Evolutionary conservation across 345 rosid species (phyloP).

Genomic region (Cardiospermum halicacabum): DNA sequence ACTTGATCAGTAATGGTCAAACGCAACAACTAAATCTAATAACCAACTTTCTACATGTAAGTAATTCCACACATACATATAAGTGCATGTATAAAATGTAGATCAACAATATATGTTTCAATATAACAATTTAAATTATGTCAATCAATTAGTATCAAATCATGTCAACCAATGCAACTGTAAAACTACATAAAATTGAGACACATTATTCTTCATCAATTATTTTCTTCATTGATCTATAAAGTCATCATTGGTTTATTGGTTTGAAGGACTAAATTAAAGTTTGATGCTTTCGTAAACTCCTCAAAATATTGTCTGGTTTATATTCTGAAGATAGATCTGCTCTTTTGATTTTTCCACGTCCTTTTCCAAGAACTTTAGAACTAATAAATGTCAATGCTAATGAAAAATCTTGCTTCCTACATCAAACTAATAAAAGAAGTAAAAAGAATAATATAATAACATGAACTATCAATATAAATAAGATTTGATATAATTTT

Average conservation of each 20-base stretch:
- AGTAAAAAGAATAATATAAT: not conserved
- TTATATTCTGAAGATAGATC: not conserved
- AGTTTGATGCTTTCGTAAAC: not conserved
- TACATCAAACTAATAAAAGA: not conserved
- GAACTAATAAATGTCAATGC: not conserved
- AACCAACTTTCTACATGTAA: too few relatives aligned
- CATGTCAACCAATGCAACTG: not conserved
- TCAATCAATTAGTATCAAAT: too few relatives aligned
- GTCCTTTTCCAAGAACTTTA: not conserved
- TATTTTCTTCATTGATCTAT: not conserved
- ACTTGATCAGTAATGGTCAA: too few relatives aligned
- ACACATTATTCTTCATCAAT: not conserved
- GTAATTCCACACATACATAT: too few relatives aligned
- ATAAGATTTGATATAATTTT: not conserved
- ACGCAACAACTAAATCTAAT: too few relatives aligned
- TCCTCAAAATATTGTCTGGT: not conserved
- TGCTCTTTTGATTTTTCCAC: not conserved
- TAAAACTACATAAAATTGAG: not conserved
- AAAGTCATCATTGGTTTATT: not conserved
- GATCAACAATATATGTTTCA: too few relatives aligned
- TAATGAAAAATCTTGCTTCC: not conserved
- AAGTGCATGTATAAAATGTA: too few relatives aligned
- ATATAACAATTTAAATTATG: too few relatives aligned
- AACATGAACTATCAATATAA: not conserved
- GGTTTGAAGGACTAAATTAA: not conserved